Evolutionary conservation across 2,329 filamentous ascomycete genomes (phyloP).

Genomic region (Eurotiales sp.): DNA sequence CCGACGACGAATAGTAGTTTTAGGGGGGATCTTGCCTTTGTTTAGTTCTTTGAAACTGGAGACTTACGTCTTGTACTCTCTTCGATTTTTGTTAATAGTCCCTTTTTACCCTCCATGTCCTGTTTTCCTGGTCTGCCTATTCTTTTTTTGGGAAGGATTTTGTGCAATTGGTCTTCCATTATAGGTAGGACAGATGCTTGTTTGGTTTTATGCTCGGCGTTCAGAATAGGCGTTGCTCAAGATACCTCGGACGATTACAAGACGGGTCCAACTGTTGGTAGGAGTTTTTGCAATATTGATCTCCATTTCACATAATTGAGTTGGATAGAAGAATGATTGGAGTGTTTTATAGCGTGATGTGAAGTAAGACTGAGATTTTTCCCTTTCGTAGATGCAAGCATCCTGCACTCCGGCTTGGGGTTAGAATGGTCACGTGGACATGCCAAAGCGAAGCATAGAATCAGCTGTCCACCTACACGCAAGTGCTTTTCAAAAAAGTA

Average conservation of each 20-base stretch:
- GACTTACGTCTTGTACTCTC: not conserved
- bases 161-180: not conserved
- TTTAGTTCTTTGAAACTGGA: constrained; percentile 16
- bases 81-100: not conserved
- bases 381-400: too few relatives aligned
- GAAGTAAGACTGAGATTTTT: too few relatives aligned
- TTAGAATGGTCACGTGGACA: too few relatives aligned
- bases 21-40: constrained; percentile 28
- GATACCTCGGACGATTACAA: constrained; percentile 8
- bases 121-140: too few relatives aligned
- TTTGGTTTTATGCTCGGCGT: not conserved
- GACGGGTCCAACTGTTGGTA: not conserved
- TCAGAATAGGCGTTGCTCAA: constrained; percentile 4
- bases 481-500: too few relatives aligned
- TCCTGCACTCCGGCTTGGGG: too few relatives aligned
- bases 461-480: too few relatives aligned
- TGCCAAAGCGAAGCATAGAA: too few relatives aligned
- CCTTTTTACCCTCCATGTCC: too few relatives aligned
- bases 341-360: too few relatives aligned
- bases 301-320: not conserved
- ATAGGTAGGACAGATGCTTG: not conserved
- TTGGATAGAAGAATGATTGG: not conserved
- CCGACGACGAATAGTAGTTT: constrained; percentile 23
- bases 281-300: not conserved
- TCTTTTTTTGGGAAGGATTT: not conserved